phyloP scores from a whole-genome alignment of 345 rosid species.

The Aethionema arabicum region DNA sequence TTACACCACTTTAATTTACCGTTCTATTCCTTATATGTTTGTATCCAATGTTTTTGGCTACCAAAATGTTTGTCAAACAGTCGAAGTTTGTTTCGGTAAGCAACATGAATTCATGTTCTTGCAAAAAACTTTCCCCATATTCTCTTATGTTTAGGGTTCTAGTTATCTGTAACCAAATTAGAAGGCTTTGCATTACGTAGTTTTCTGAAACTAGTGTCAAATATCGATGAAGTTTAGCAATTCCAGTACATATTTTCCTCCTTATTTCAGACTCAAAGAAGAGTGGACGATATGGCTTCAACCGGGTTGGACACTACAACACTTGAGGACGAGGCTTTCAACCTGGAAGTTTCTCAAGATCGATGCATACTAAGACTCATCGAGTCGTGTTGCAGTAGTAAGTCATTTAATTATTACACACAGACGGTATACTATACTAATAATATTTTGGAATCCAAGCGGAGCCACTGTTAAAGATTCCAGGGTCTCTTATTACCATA shows the following conservation, averaged over 20 bases:
- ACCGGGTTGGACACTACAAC: slow-evolving; percentile 53
- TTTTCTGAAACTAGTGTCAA: slow-evolving; percentile 3
- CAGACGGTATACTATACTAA: not conserved
- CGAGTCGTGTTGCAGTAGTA: slow-evolving; percentile 89
- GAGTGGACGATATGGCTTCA: slow-evolving; percentile 52
- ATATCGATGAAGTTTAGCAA: not conserved
- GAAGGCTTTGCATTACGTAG: not conserved
- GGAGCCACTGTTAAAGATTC: not conserved
- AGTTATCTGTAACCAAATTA: slow-evolving; percentile 18
- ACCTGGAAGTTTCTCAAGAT: slow-evolving; percentile 79
- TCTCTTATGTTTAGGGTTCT: slow-evolving; percentile 9
- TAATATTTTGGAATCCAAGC: slow-evolving; percentile 4
- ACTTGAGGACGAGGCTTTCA: slow-evolving; percentile 84
- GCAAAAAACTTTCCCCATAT: not conserved
- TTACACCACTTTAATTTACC: not conserved
- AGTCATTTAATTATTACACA: slow-evolving; percentile 31
- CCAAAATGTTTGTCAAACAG: slow-evolving; percentile 1
- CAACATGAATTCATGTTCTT: not conserved
- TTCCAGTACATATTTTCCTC: not conserved
- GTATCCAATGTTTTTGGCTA: slow-evolving; percentile 5
- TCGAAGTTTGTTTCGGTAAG: slow-evolving; percentile 5
- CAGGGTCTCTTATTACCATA: slow-evolving; percentile 1
- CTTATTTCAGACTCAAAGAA: slow-evolving; percentile 61
- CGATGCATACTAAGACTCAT: slow-evolving; percentile 84
- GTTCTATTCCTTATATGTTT: not conserved